Conservation (phyloP, 1,284 basidiomycete genomes). For the Grifola frondosa region DNA sequence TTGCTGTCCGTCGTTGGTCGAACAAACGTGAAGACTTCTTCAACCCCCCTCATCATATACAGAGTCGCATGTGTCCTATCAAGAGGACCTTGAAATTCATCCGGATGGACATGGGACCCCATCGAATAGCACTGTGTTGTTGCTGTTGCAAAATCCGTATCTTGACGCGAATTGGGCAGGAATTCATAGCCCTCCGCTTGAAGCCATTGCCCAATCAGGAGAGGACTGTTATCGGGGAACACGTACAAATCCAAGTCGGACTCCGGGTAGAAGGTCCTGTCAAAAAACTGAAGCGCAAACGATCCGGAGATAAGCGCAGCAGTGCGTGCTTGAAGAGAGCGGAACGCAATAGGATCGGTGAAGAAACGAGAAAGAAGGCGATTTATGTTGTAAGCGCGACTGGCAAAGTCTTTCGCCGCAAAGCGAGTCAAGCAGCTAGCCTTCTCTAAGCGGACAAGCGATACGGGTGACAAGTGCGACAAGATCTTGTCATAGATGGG, state of each 20-base stretch:
- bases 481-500: slow-evolving; percentile 25
- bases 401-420: slow-evolving; percentile 8
- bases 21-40: slow-evolving; percentile 7
- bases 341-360: slow-evolving; percentile 26
- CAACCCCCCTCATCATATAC: slow-evolving; percentile 4
- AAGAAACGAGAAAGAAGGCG: slow-evolving; percentile 30
- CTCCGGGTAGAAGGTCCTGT: slow-evolving; percentile 28
- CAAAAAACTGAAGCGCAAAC: slow-evolving; percentile 40
- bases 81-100: too few relatives aligned
- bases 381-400: slow-evolving; percentile 21
- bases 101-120: too few relatives aligned
- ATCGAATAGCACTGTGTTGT: not conserved
- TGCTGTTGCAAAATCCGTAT: not conserved
- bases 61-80: too few relatives aligned
- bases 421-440: slow-evolving; percentile 1
- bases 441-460: slow-evolving; percentile 8
- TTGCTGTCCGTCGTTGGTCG: slow-evolving; percentile 6
- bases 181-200: slow-evolving; percentile 19
- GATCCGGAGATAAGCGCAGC: slow-evolving; percentile 41
- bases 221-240: slow-evolving; percentile 15
- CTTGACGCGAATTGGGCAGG: slow-evolving; percentile 9
- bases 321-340: slow-evolving; percentile 31
- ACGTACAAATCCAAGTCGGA: slow-evolving; percentile 42
- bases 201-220: slow-evolving; percentile 17
- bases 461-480: slow-evolving; percentile 6